phyloP scores from a whole-genome alignment of 2,329 filamentous ascomycete species.

The Diaporthe sp. region DNA sequence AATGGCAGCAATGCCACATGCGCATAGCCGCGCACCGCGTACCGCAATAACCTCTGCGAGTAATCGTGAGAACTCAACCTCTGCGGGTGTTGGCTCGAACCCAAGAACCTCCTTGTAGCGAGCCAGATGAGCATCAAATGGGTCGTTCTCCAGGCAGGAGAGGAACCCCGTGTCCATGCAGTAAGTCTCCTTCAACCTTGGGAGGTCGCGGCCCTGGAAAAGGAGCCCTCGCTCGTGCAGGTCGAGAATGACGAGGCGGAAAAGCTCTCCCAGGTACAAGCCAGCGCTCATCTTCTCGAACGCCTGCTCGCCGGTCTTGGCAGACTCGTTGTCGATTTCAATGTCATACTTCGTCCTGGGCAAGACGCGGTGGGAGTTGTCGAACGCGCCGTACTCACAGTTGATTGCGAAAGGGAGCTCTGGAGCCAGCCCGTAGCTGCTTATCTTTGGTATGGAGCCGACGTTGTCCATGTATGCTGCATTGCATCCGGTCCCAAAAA shows the following conservation, averaged over 20 bases:
- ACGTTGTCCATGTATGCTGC: constrained; percentile 83
- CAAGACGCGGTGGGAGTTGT: constrained; percentile 76
- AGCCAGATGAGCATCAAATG: constrained; percentile 74
- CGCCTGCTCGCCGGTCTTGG: constrained; percentile 82
- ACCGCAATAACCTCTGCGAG: constrained; percentile 80
- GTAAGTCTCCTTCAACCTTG: constrained; percentile 74
- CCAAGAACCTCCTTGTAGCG: constrained; percentile 70
- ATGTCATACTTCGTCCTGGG: constrained; percentile 76
- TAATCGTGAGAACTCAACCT: constrained; percentile 76
- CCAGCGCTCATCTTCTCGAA: constrained; percentile 87
- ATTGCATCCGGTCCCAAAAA: constrained; percentile 86
- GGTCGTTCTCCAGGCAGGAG: constrained; percentile 76
- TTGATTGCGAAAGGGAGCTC: constrained; percentile 83
- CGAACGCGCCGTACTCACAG: constrained; percentile 85
- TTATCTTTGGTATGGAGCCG: constrained; percentile 70
- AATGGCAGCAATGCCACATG: constrained; percentile 80
- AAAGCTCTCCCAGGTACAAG: constrained; percentile 83
- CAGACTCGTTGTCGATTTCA: constrained; percentile 72
- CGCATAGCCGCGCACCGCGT: constrained; percentile 76
- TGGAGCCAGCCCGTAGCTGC: constrained; percentile 60
- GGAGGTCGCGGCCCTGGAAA: constrained; percentile 74
- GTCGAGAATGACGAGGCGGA: constrained; percentile 71
- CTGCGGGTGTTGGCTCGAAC: constrained; percentile 68
- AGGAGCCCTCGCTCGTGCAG: constrained; percentile 62
- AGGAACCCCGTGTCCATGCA: constrained; percentile 78